These are phyloP conservation scores for Parietaria judaica DNA, from an alignment of 306 rosid genomes.

Conservation along the genomic window DNA sequence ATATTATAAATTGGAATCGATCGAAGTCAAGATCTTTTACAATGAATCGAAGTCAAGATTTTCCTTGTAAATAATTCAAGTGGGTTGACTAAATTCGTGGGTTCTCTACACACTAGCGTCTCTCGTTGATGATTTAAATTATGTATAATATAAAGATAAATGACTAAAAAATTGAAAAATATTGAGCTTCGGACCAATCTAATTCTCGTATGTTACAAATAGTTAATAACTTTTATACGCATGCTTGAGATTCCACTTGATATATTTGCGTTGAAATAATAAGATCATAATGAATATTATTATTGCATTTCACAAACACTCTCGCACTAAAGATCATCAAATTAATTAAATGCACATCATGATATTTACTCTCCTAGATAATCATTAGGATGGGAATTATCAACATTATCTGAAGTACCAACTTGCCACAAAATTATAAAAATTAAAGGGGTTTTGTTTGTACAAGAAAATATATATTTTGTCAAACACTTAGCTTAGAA, in stretches of 20 bases:
- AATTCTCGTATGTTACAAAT: no score
- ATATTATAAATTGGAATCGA: no score
- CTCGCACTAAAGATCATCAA: constrained; percentile 6
- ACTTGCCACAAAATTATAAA: constrained; percentile 19
- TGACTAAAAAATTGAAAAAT: no score
- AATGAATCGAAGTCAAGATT: no score
- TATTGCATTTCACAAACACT: background rate
- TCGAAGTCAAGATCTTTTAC: no score
- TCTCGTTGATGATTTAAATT: background rate
- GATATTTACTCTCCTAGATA: constrained; percentile 12
- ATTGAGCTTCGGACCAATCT: no score
- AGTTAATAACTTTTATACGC: constrained; percentile 4
- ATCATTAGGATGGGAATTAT: constrained; percentile 20
- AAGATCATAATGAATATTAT: constrained; percentile 7
- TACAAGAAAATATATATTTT: background rate
- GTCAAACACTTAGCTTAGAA: background rate
- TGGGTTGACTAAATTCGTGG: background rate
- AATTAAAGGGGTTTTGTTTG: background rate
- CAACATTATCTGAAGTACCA: constrained; percentile 29
- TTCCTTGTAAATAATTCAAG: background rate
- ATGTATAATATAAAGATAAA: background rate
- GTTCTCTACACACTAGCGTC: no score
- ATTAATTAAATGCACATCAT: constrained; percentile 6
- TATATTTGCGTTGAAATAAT: constrained; percentile 2
- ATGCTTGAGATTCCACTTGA: constrained; percentile 14